Conservation (phyloP, 2,329 filamentous ascomycete species). For the Penicillium paneum region DNA sequence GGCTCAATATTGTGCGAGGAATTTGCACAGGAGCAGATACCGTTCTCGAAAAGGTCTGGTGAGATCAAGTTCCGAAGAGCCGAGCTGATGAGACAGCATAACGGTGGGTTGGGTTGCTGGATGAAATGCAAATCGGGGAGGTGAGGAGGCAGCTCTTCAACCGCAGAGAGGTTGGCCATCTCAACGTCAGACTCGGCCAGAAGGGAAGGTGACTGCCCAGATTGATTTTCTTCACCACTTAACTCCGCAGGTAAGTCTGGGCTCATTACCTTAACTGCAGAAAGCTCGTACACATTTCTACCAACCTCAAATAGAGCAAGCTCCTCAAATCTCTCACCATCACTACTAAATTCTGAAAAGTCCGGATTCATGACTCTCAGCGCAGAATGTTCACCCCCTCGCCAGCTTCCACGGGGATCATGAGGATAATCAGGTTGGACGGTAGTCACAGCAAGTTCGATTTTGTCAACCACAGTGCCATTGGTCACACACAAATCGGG, state of each 20-base stretch:
- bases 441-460: not conserved
- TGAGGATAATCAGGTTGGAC: not conserved
- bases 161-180: not conserved
- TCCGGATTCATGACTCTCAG: not conserved
- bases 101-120: not conserved
- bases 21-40: not conserved
- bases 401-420: not conserved
- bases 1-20: not conserved
- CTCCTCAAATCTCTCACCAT: too few species aligned
- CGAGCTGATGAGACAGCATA: conserved; percentile 1
- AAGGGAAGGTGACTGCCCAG: not conserved
- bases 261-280: not conserved
- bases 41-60: not conserved
- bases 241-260: not conserved
- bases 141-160: not conserved
- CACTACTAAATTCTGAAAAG: not conserved
- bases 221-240: not conserved
- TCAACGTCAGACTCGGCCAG: not conserved
- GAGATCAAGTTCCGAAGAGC: not conserved
- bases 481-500: not conserved
- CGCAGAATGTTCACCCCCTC: not conserved
- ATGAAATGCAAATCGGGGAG: not conserved
- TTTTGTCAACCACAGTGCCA: not conserved
- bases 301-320: not conserved
- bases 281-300: not conserved